Evolutionary conservation across 1,284 basidiomycete genomes (phyloP), one percentile per base, ranked within the genome.

Genomic region (Boletellus dicymbophilus): DNA sequence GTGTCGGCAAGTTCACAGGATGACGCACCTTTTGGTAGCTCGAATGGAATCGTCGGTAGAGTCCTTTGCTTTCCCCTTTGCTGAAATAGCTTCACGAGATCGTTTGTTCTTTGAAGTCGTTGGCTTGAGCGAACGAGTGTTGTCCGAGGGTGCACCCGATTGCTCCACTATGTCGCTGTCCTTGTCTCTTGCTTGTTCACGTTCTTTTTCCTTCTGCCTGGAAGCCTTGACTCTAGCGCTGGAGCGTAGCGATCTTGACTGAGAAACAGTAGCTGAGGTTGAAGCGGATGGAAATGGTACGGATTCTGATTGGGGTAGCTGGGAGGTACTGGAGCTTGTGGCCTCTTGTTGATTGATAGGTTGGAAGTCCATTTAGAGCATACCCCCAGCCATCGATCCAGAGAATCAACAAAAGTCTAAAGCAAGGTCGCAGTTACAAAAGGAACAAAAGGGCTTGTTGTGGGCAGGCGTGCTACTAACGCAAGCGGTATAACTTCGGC

Each of bases 331-430:
- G 70, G 80, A 77, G 77, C 72, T 81, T 70, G 79, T 81, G 79
- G 80, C 82, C 80, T 82, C 81, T 78, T 76, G 77, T 67, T 77
- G 74, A 76, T 86, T 74, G 68, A 72, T 75, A 75, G 77, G 76
- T 84, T 76, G 74, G 82, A 85, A 81, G 84, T 89, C 86, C 86
- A 89, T 89, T 88, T 88, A 88, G 84, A 81, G 74, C 75, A 79
- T 84, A 77, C 83, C 72, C 80, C 80, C 80, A 82, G 87, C 86
- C 86, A 89, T 89, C 81, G 85, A 87, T 84, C 77, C 75, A 67
- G 66, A 69, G 45, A 47, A 43, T 53, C 49, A 48, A 49, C 37
- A 48, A 21, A 54, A 52, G 54, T 64, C 49, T 44, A 63, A 54
- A 46, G 43, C 59, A 66, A 60, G 54, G 55, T 66, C 53, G 39